phyloP scores from a whole-genome alignment of 495 filamentous ascomycete species.

The Neurospora tetrasperma region DNA sequence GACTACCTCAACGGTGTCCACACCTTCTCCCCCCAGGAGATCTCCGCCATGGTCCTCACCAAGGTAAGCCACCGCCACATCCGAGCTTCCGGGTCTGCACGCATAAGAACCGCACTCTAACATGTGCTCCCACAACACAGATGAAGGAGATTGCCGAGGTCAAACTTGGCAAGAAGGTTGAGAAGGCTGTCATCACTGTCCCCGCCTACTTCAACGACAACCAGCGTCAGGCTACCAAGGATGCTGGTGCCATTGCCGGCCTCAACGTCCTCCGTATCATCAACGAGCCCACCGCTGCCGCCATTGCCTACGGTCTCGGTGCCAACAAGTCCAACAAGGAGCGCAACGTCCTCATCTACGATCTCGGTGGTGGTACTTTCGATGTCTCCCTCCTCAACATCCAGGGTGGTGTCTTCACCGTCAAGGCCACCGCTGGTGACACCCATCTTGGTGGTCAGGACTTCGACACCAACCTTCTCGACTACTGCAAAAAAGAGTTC shows the following conservation, averaged over 20 bases:
- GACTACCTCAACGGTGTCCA: conserved; percentile 92
- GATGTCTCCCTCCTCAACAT: conserved; percentile 99
- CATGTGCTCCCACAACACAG: conserved; percentile 26
- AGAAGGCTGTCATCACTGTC: conserved; percentile 97
- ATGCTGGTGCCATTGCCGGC: conserved; percentile 93
- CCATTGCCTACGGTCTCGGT: conserved; percentile 95
- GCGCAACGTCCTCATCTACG: conserved; percentile 98
- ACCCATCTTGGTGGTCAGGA: conserved; percentile 99
- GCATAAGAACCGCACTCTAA: not conserved
- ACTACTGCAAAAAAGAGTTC: conserved; percentile 94
- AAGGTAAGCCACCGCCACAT: conserved; percentile 47
- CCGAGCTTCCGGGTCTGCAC: not conserved
- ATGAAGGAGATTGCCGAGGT: conserved; percentile 98
- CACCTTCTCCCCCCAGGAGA: conserved; percentile 94
- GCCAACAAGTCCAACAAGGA: conserved; percentile 88
- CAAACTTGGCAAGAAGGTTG: conserved; percentile 92
- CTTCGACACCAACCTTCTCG: conserved; percentile 95
- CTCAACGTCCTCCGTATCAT: conserved; percentile 99
- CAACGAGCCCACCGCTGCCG: conserved; percentile 97
- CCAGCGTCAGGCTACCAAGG: conserved; percentile 98
- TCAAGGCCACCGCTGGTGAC: conserved; percentile 97
- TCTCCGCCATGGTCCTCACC: conserved; percentile 89
- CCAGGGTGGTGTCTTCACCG: conserved; percentile 98
- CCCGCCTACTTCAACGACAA: conserved; percentile 99
- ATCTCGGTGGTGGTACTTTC: conserved; percentile 98